Percentiles rank a stretch among this genome's conserved stretches.
phyloP scores from a whole-genome alignment of 139 green algal genomes.

The Microglena sp. region DNA sequence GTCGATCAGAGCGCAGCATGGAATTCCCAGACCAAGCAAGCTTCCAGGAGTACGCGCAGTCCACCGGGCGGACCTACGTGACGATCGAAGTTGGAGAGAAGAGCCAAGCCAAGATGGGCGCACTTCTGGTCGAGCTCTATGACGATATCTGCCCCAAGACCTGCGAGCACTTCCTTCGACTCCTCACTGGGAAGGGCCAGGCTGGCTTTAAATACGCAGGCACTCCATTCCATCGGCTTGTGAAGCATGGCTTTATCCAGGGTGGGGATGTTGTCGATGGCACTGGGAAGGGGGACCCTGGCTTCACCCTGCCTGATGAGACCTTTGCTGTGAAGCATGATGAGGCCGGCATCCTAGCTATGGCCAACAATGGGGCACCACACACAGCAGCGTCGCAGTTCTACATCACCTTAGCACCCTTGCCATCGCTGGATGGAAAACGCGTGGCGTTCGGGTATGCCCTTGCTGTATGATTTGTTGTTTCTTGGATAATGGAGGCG shows the following conservation, averaged over 20 bases:
- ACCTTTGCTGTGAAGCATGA: conserved; percentile 30
- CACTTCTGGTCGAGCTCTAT: conserved; percentile 16
- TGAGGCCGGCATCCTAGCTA: conserved; percentile 22
- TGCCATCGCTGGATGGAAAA: conserved; percentile 38
- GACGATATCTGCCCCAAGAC: conserved; percentile 9
- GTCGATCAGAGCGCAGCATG: too few relatives aligned
- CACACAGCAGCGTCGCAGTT: conserved; percentile 34
- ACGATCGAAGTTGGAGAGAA: not conserved
- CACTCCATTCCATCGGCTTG: conserved; percentile 16
- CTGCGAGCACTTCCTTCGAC: conserved; percentile 16
- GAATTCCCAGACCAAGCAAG: not conserved
- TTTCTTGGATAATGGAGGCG: too few relatives aligned
- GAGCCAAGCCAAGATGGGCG: conserved; percentile 1
- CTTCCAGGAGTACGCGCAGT: conserved; percentile 5
- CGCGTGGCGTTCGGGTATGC: conserved; percentile 34
- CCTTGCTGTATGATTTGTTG: too few relatives aligned
- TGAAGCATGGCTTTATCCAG: conserved; percentile 23
- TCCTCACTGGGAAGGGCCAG: conserved; percentile 1
- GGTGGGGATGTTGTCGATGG: conserved; percentile 32
- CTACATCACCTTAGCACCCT: conserved; percentile 26
- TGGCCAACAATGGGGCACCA: conserved; percentile 23
- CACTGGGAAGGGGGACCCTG: conserved; percentile 32
- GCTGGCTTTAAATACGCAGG: conserved; percentile 8
- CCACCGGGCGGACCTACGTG: conserved; percentile 8
- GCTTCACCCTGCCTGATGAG: conserved; percentile 26